These are phyloP conservation scores for Bertia moriformis DNA, from an alignment of 2,329 filamentous ascomycete genomes.

Conservation along the genomic window DNA sequence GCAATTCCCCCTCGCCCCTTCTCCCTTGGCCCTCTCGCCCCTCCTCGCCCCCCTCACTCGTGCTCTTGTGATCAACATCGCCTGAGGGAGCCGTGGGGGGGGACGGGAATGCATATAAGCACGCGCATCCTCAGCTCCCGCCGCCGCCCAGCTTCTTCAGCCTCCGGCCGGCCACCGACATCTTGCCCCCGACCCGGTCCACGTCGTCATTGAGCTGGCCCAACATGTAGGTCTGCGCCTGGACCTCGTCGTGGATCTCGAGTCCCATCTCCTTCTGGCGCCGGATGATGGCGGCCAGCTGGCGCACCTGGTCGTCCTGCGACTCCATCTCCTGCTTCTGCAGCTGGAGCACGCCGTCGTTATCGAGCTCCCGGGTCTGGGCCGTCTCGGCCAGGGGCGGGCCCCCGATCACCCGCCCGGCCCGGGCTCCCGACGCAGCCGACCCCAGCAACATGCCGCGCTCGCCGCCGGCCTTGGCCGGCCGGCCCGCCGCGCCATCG, in stretches of 20 bases:
- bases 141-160: constrained; percentile 44
- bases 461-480: constrained; percentile 14
- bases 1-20: no score
- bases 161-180: constrained; percentile 60
- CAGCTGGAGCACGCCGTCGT: constrained; percentile 57
- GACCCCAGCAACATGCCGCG: constrained; percentile 32
- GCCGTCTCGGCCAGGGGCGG: constrained; percentile 62
- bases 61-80: no score
- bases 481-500: constrained; percentile 14
- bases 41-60: no score
- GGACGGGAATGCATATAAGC: no score
- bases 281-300: constrained; percentile 53
- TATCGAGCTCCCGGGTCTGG: constrained; percentile 63
- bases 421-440: constrained; percentile 13
- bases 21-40: no score
- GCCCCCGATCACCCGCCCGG: constrained; percentile 52
- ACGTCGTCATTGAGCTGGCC: constrained; percentile 51
- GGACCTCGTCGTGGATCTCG: constrained; percentile 60
- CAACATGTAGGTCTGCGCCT: constrained; percentile 58
- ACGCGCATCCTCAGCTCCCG: no score
- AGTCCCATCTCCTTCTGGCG: constrained; percentile 67
- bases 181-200: constrained; percentile 51
- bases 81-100: no score
- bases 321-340: constrained; percentile 61
- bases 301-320: constrained; percentile 60